A percentile compares a stretch with the other conserved stretches of the same genome.
These are phyloP conservation scores for Clohesyomyces aquaticus DNA, from an alignment of 495 filamentous ascomycete genomes.

Conservation along the genomic window DNA sequence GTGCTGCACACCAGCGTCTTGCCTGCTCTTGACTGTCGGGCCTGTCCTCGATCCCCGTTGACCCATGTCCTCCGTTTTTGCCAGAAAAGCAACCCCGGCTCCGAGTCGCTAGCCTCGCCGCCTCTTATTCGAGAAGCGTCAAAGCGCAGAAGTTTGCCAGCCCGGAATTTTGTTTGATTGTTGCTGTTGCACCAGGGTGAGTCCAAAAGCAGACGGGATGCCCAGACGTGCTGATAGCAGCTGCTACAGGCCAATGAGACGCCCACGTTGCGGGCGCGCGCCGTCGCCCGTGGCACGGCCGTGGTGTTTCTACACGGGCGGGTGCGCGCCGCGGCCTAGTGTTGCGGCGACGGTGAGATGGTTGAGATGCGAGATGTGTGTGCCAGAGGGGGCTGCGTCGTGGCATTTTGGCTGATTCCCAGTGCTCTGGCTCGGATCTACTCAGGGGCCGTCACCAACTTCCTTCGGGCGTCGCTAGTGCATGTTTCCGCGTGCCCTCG, in stretches of 20 bases:
- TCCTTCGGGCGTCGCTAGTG: constrained; percentile 24
- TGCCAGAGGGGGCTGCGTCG: not conserved
- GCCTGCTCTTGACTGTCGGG: constrained; percentile 17
- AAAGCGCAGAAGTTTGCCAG: constrained; percentile 15
- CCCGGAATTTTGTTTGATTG: constrained; percentile 14
- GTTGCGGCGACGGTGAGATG: no score
- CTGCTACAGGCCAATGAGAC: constrained; percentile 21
- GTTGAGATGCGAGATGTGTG: constrained; percentile 6
- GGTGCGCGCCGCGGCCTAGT: constrained; percentile 4
- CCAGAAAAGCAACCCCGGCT: constrained; percentile 29
- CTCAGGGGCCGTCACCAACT: constrained; percentile 32
- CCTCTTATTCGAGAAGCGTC: constrained; percentile 19
- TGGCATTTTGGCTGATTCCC: constrained; percentile 8
- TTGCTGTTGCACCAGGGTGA: constrained; percentile 26
- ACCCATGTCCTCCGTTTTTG: constrained; percentile 22
- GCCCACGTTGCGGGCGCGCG: constrained; percentile 16
- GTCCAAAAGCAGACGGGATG: constrained; percentile 4
- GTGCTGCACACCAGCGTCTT: no score
- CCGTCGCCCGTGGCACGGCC: not conserved
- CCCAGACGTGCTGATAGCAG: constrained; percentile 25
- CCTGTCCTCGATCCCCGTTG: constrained; percentile 8
- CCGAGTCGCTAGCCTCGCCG: constrained; percentile 1
- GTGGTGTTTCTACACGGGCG: not conserved
- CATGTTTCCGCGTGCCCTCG: constrained; percentile 29
- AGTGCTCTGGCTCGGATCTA: constrained; percentile 29